A percentile compares a stretch with the other conserved stretches of the same genome.
Conservation (phyloP, 2,329 filamentous ascomycete species). For the Mycosphaerella arachidis region DNA sequence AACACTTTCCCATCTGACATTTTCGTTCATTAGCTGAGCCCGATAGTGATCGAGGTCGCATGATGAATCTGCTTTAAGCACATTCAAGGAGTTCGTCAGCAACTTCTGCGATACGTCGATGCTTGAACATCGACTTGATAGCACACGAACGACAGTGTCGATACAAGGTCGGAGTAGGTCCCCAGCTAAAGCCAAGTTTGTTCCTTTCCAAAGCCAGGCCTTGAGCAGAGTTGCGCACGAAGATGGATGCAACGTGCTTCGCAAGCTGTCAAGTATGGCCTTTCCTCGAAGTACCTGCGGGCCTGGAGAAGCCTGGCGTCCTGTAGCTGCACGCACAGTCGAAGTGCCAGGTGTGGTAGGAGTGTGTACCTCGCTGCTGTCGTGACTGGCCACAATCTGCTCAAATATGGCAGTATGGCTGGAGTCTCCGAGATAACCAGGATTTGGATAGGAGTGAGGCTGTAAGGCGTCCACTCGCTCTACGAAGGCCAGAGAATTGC, state of each 20-base stretch:
- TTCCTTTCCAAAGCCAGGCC: slow-evolving; percentile 25
- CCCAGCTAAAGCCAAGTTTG: slow-evolving; percentile 28
- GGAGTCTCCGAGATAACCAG: slow-evolving; percentile 32
- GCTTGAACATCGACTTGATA: neutral
- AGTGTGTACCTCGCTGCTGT: neutral
- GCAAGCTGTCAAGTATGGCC: slow-evolving; percentile 18
- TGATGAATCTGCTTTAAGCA: neutral
- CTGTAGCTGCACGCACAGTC: neutral
- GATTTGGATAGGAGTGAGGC: slow-evolving; percentile 31
- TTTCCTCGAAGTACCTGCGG: slow-evolving; percentile 19
- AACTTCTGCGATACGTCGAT: slow-evolving; percentile 2
- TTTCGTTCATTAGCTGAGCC: slow-evolving; percentile 3
- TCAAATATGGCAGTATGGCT: slow-evolving; percentile 33
- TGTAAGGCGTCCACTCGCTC: neutral
- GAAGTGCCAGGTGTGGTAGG: neutral
- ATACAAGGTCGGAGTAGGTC: slow-evolving; percentile 23
- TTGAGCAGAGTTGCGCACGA: slow-evolving; percentile 22
- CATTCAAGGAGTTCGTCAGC: slow-evolving; percentile 7
- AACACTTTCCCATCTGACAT: slow-evolving; percentile 39
- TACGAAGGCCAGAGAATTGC: slow-evolving; percentile 6
- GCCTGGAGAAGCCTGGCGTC: neutral
- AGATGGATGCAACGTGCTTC: slow-evolving; percentile 7
- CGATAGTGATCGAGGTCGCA: slow-evolving; percentile 6
- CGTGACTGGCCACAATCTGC: slow-evolving; percentile 24
- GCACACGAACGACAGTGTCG: slow-evolving; percentile 17